Evolutionary conservation across 2,329 filamentous ascomycete genomes (phyloP).

Genomic region (Penicillium fuscoglaucum): DNA sequence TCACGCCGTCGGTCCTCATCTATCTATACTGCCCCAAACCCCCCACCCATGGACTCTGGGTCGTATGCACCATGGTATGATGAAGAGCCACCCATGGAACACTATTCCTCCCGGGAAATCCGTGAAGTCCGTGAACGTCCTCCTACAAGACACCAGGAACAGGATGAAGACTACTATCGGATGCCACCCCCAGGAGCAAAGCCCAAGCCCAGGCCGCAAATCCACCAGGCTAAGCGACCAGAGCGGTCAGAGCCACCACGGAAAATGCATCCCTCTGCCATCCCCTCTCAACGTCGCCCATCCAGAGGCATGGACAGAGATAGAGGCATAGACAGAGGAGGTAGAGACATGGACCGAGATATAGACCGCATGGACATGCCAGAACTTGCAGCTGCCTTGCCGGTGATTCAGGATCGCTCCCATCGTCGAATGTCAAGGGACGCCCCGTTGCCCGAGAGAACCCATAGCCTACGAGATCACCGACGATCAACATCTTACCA

Average conservation of each 20-base stretch:
- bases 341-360: not conserved
- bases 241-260: constrained; percentile 30
- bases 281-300: constrained; percentile 32
- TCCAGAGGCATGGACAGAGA: constrained; percentile 28
- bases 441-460: constrained; percentile 35
- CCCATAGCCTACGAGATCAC: constrained; percentile 33
- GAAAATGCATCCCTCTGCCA: constrained; percentile 1
- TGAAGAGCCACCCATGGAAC: constrained; percentile 29
- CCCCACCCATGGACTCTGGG: constrained; percentile 37
- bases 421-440: constrained; percentile 36
- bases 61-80: constrained; percentile 32
- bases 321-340: constrained; percentile 25
- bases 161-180: constrained; percentile 45
- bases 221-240: constrained; percentile 39
- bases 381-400: constrained; percentile 36
- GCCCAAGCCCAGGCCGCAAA: constrained; percentile 33
- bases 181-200: constrained; percentile 44
- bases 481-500: constrained; percentile 36
- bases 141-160: constrained; percentile 32
- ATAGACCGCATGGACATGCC: constrained; percentile 30
- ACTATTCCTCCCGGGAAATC: constrained; percentile 29
- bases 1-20: constrained; percentile 35
- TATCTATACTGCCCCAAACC: constrained; percentile 31
- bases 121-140: constrained; percentile 34
- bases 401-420: constrained; percentile 34